Base-by-base conservation (phyloP, 2,329 filamentous ascomycete genomes). In the Fusarium xyrophilum region DNA sequence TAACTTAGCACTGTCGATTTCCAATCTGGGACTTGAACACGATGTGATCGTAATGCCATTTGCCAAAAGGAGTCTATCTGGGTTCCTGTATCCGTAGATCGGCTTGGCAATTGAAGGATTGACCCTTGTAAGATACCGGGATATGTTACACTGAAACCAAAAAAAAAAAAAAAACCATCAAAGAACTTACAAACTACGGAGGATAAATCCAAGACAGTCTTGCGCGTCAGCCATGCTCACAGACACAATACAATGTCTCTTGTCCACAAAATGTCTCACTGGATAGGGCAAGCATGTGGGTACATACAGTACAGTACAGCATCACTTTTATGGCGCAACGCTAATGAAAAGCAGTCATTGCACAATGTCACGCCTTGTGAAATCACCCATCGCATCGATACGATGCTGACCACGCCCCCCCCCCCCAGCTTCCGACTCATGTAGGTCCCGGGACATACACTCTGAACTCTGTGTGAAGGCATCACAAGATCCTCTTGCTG, bases 71-170 rank as follows among this genome's bases (percentile, higher is more conserved):
- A 23, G 50, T 40, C 40, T n/a, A 40, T 50, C 46, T 55, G 5
- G 63, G 67, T 64, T 69, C 67, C 54, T 70, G 67, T 63, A 69
- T 63, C 54, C 67, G 67, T 63, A 69, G 67, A 70, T 69, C 67
- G 50, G 63, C 62, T 59, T 67, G 66, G 66, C 66, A 63, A 53
- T 42, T 36, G 42, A 50, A 44, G 47, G 56, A 44, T 48, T 46
- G 51, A 63, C 39, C 54, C 60, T 56, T 42, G 25, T 23, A 35
- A 19, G n/a, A 40, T 25, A 44, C 42, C 40, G 12, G 47, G 32
- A 40, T 32, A 25, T 50, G 62, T 69, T 36, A 36, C 59, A 60
- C 57, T 51, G 33, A 53, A 46, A 40, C 19, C 25, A 44, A 62
- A 62, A 28, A 28, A 15, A 28, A 21, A 25, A 21, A 28, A 28